These are phyloP conservation scores for Seiridium unicorne DNA, from an alignment of 2,329 filamentous ascomycete genomes.

Conservation along the genomic window DNA sequence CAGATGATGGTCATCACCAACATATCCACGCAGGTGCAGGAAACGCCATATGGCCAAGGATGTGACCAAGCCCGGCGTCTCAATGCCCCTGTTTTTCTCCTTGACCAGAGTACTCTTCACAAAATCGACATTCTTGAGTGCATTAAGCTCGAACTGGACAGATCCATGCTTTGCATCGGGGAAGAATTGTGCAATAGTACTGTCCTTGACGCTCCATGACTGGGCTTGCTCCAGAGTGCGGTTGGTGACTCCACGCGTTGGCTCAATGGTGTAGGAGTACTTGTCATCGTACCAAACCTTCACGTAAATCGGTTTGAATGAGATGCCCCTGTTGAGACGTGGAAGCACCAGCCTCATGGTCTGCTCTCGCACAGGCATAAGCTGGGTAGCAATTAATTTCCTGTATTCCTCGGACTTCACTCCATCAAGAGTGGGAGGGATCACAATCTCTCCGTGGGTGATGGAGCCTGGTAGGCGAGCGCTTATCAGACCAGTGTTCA, in stretches of 20 bases:
- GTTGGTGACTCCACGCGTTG: slow-evolving; percentile 48
- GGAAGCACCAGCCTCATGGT: slow-evolving; percentile 77
- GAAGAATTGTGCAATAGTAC: slow-evolving; percentile 47
- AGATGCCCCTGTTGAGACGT: slow-evolving; percentile 78
- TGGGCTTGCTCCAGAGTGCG: slow-evolving; percentile 44
- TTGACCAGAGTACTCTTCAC: slow-evolving; percentile 65
- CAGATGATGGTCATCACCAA: slow-evolving; percentile 74
- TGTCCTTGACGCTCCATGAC: slow-evolving; percentile 73
- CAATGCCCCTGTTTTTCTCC: slow-evolving; percentile 59
- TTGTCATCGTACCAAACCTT: slow-evolving; percentile 81
- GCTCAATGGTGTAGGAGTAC: slow-evolving; percentile 65
- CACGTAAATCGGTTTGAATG: slow-evolving; percentile 74
- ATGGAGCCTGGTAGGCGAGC: slow-evolving; percentile 79
- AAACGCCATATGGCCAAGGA: slow-evolving; percentile 84
- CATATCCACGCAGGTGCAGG: slow-evolving; percentile 83
- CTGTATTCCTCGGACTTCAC: slow-evolving; percentile 78
- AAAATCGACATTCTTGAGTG: slow-evolving; percentile 69
- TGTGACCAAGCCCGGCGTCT: slow-evolving; percentile 63
- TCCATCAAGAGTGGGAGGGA: slow-evolving; percentile 84
- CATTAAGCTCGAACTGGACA: slow-evolving; percentile 60
- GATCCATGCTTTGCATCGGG: slow-evolving; percentile 42
- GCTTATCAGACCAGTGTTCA: slow-evolving; percentile 79
- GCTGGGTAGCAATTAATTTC: slow-evolving; percentile 70
- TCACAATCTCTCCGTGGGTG: slow-evolving; percentile 72
- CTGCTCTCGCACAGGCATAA: slow-evolving; percentile 73